Evolutionary conservation across 495 filamentous ascomycete genomes (phyloP).

Genomic region (Penicillium samsonianum): DNA sequence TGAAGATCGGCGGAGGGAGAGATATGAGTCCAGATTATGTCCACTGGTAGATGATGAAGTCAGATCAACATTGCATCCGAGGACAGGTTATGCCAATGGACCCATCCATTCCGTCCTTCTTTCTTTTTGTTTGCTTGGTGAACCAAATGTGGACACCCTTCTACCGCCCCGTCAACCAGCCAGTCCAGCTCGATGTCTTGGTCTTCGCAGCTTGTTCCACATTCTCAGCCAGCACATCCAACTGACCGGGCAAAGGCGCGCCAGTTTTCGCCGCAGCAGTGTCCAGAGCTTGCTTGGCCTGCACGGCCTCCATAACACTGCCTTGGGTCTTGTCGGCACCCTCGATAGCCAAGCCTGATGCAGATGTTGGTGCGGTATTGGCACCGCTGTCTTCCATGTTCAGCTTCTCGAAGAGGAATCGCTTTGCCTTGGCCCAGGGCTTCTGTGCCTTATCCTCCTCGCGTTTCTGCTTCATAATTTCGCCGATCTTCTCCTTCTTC

Average conservation of each 20-base stretch:
- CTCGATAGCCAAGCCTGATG: slow-evolving; percentile 11
- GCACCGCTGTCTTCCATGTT: slow-evolving; percentile 49
- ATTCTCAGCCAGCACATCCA: slow-evolving; percentile 47
- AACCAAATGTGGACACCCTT: neutral
- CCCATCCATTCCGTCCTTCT: slow-evolving; percentile 6
- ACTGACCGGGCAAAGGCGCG: slow-evolving; percentile 31
- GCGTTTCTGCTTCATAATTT: slow-evolving; percentile 47
- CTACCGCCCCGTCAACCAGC: slow-evolving; percentile 48
- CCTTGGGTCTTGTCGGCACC: slow-evolving; percentile 20
- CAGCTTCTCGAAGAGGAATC: slow-evolving; percentile 47
- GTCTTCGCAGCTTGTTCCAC: slow-evolving; percentile 42
- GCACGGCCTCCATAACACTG: slow-evolving; percentile 44
- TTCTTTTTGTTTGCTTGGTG: slow-evolving; percentile 7
- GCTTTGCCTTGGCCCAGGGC: slow-evolving; percentile 47
- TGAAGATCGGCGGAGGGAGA: neutral
- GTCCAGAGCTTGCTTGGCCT: slow-evolving; percentile 32
- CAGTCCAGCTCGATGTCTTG: slow-evolving; percentile 45
- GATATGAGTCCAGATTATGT: neutral
- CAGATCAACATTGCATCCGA: slow-evolving; percentile 6
- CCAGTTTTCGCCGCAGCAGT: slow-evolving; percentile 23
- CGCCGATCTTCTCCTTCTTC: slow-evolving; percentile 60
- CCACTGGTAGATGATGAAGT: neutral
- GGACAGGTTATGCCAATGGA: neutral
- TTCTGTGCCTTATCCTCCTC: slow-evolving; percentile 46
- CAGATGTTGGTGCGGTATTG: slow-evolving; percentile 14